Base-by-base conservation (phyloP, 345 rosid species). In the Hypericum androsaemum region DNA sequence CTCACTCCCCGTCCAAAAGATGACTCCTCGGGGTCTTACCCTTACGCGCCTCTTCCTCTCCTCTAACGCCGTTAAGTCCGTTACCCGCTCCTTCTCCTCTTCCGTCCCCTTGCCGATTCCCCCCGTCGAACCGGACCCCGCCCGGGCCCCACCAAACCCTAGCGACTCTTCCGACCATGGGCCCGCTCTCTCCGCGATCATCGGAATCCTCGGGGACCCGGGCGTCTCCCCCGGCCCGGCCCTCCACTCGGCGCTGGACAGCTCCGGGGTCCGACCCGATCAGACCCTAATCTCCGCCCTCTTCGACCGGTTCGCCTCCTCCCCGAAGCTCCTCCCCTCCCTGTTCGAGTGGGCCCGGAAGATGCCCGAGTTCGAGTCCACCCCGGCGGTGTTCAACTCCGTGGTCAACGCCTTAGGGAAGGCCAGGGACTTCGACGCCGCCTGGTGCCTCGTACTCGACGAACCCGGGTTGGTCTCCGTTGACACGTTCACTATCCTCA, bases 301-400 rank as follows among this genome's bases (percentile, higher is more conserved):
- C 8, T 78, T 84, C 62, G 77, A 73, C 43, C 80, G 66, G 12
- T 83, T 84, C 40, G 80, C 53, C 40, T 77, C 86, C 37, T 88
- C 89, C 41, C 94, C 95, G 8, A 83, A 67, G 52, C 51, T 92
- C 71, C 50, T 84, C 38, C 75, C 71, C 63, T 12, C 71, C 6
- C 59, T 88, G 70, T 83, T 78, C 64, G 73, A 66, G 44, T 83
- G 96, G 96, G 88, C 95, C 2, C 84, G 81, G 68, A 78, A 37
- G 79, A 74, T 73, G 47, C 77, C 89, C 0, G 74, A 68, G 49
- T 79, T 88, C 47, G 63, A 52, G 42, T 53, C 67, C 40, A 64
- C 92, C 54, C 60, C 72, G 3, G 7, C 58, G 14, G 64, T 84
- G 43, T 78, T 84, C 45, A 62, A 79, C 53, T 69, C 76, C 0